Evolutionary conservation across 2,329 filamentous ascomycete genomes (phyloP).

Genomic region (Neocucurbitaria cava): DNA sequence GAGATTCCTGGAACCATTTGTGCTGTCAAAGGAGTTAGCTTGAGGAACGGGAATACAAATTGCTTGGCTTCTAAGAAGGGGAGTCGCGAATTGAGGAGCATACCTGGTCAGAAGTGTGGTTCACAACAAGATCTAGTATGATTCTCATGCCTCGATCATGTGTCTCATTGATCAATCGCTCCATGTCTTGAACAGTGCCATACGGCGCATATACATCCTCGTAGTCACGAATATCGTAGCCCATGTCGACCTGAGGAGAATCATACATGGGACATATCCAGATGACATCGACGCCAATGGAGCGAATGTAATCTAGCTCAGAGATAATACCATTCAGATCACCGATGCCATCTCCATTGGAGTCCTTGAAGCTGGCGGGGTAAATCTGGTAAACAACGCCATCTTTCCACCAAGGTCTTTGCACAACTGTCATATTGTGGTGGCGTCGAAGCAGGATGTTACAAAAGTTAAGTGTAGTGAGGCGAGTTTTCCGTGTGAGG

Average conservation of each 20-base stretch:
- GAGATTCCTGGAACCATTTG: conserved; percentile 65
- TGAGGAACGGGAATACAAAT: not conserved
- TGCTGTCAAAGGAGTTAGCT: conserved; percentile 43
- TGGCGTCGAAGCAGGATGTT: not conserved
- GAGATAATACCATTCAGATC: conserved; percentile 66
- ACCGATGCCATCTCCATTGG: conserved; percentile 62
- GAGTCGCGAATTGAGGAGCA: not conserved
- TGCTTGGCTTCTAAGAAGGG: not conserved
- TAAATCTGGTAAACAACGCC: conserved; percentile 68
- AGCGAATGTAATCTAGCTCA: conserved; percentile 62
- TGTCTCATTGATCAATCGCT: conserved; percentile 44
- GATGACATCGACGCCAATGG: conserved; percentile 52
- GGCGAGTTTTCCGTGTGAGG: conserved; percentile 4
- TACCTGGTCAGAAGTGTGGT: conserved; percentile 49
- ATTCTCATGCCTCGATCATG: conserved; percentile 48
- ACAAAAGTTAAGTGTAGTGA: not conserved
- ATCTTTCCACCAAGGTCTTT: conserved; percentile 65
- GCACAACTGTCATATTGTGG: conserved; percentile 36
- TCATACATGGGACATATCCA: conserved; percentile 53
- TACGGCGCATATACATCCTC: conserved; percentile 49
- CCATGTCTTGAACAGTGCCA: conserved; percentile 50
- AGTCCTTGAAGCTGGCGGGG: conserved; percentile 67
- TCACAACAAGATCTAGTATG: conserved; percentile 51
- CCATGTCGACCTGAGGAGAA: conserved; percentile 56
- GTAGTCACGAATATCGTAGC: conserved; percentile 50